Base-by-base conservation (phyloP, 345 rosid species). In the Syzygium grande region DNA sequence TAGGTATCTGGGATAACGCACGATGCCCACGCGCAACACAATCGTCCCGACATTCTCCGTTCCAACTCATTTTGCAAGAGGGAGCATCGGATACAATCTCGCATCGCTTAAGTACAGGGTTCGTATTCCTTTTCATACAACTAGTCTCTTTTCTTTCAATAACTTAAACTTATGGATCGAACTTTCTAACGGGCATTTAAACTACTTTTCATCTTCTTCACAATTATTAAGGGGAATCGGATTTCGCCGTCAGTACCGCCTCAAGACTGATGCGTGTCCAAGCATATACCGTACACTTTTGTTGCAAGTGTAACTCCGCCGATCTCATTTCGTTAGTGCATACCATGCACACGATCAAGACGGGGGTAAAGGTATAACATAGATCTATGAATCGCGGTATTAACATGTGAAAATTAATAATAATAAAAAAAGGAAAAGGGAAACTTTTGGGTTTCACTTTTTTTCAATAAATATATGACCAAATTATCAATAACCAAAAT, bases 351-450 rank as follows among this genome's bases (percentile, higher is more conserved):
- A n/a, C n/a, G n/a, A n/a, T n/a, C n/a, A n/a, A n/a, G n/a, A n/a
- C n/a, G n/a, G n/a, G n/a, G n/a, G n/a, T n/a, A n/a, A 2, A 63
- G 21, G 4, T 8, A 21, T 17, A 8, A 9, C 34, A 68, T 17
- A 1, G 0, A 68, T 17, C 19, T 17, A 23, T 10, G 5, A 34
- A 68, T 34, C 2, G 0, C 0, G 0, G 0, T 34, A 9, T 9
- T 68, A 34, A 34, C 3, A 34, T 3, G 5, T 34, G 46, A 68
- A 68, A 68, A 68, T 17, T 68, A 68, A 17, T 1, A 9, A 17
- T 21, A 34, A 51, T n/a, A n/a, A 3, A 17, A 19, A 34, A 34
- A 7, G 2, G 5, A 68, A 19, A 9, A 9, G 1, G 13, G 9
- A 68, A 34, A 25, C 34, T 34, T n/a, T n/a, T n/a, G n/a, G n/a